These are phyloP conservation scores for Penicillium sp. DNA, from an alignment of 2,329 filamentous ascomycete genomes.

Conservation along the genomic window DNA sequence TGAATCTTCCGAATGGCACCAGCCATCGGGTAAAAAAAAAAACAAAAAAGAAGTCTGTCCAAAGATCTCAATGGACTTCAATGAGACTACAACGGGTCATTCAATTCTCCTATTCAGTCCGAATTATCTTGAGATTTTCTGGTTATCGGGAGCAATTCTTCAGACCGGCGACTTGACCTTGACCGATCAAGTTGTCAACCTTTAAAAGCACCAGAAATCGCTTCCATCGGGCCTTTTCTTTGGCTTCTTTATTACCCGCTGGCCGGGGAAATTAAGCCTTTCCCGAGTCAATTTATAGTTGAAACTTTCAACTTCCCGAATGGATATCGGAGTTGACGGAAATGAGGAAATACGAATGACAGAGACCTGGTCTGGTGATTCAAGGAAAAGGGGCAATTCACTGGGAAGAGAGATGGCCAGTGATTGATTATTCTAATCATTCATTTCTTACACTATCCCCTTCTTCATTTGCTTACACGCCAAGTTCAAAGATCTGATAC, in stretches of 20 bases:
- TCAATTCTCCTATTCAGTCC: not conserved
- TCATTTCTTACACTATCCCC: not conserved
- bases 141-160: not conserved
- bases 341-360: no score
- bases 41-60: not conserved
- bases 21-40: not conserved
- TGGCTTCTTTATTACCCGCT: slow-evolving; percentile 7
- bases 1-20: slow-evolving; percentile 3
- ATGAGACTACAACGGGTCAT: not conserved
- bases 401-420: no score
- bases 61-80: not conserved
- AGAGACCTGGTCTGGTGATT: not conserved
- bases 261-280: not conserved
- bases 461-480: not conserved
- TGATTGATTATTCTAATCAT: not conserved
- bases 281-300: not conserved
- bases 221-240: not conserved
- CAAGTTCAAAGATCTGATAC: slow-evolving; percentile 1
- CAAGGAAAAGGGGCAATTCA: not conserved
- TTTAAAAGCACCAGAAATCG: not conserved
- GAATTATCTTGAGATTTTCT: not conserved
- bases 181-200: slow-evolving; percentile 9
- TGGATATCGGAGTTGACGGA: not conserved
- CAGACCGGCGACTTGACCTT: slow-evolving; percentile 18
- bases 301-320: not conserved